Evolutionary conservation across 495 filamentous ascomycete species (phyloP), one percentile per base, ranked within the genome.

Genomic region (Penicillium cosmopolitanum): DNA sequence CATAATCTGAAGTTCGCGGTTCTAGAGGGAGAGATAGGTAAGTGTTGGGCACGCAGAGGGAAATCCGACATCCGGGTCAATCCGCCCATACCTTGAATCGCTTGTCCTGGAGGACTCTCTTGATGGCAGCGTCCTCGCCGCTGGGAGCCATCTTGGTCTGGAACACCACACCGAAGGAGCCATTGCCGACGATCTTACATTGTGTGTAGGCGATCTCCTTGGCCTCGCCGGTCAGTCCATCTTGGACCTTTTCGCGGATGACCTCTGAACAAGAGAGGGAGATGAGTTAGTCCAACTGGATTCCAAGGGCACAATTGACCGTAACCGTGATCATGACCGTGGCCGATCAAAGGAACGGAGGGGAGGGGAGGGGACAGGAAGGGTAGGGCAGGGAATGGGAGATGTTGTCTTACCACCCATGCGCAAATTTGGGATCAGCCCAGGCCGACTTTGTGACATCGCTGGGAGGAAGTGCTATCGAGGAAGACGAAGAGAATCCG

Each of bases 141-240:
- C 89, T 94, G 15, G 95, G 95, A 60, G 95, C 93, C 69, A 98
- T 87, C 79, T 98, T 98, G 33, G 95, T 98, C 76, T 98, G 95
- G 73, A 98, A 98, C 60, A 98, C 95, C 19, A 98, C 95, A 59
- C 95, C 95, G 72, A 98, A 98, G 13, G 95, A 98, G 54, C 95
- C 95, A 77, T 98, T 98, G 66, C 95, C 95, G n/a, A 98, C 95
- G 62, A 98, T 98, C 80, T 98, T 98, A 80, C 95, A 98, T 73
- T 98, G 95, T 44, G 95, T 98, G 69, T 98, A 98, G 71, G 95
- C 91, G 78, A 98, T 89, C 68, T 98, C 95, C 73, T 89, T 89
- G 58, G 91, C 93, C 71, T 98, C 96, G 51, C 95, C 95, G 1
- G 95, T 98, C 65, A 96, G 80, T 67, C 95, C 95, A 85, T 98